A percentile compares a stretch with the other conserved stretches of the same genome.
phyloP scores from a whole-genome alignment of 1,139 yeast genomes.

The Debaryomyces nepalensis region DNA sequence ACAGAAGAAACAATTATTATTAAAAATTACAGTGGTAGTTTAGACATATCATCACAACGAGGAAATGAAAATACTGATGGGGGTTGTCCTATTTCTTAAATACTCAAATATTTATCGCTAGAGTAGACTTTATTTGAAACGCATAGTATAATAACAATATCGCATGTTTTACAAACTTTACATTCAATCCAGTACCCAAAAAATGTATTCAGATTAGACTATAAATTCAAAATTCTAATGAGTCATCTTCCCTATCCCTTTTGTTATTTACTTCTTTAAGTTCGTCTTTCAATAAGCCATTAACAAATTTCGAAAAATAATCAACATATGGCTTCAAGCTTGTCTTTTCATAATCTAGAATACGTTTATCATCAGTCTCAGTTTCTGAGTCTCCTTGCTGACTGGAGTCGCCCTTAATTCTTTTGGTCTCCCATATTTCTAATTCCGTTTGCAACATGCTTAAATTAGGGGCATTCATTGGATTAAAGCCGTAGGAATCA shows the following conservation, averaged over 20 bases:
- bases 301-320: constrained; percentile 69
- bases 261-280: constrained; percentile 43
- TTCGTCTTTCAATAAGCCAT: constrained; percentile 60
- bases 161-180: neutral
- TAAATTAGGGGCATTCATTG: constrained; percentile 79
- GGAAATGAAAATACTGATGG: constrained; percentile 22
- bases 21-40: constrained; percentile 43
- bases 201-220: neutral
- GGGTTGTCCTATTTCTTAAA: constrained; percentile 27
- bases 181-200: no score
- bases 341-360: constrained; percentile 64
- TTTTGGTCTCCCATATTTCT: constrained; percentile 47
- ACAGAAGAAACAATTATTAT: constrained; percentile 40
- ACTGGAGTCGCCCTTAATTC: constrained; percentile 32
- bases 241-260: constrained; percentile 48
- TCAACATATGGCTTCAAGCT: constrained; percentile 75
- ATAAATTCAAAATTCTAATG: constrained; percentile 31
- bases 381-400: constrained; percentile 29
- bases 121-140: no score
- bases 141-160: no score
- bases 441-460: constrained; percentile 60
- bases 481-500: constrained; percentile 66
- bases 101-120: neutral
- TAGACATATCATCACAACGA: constrained; percentile 32
- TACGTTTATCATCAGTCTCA: constrained; percentile 25